Base-by-base conservation (phyloP, 2,329 filamentous ascomycete genomes). In the Aspergillus sp. region DNA sequence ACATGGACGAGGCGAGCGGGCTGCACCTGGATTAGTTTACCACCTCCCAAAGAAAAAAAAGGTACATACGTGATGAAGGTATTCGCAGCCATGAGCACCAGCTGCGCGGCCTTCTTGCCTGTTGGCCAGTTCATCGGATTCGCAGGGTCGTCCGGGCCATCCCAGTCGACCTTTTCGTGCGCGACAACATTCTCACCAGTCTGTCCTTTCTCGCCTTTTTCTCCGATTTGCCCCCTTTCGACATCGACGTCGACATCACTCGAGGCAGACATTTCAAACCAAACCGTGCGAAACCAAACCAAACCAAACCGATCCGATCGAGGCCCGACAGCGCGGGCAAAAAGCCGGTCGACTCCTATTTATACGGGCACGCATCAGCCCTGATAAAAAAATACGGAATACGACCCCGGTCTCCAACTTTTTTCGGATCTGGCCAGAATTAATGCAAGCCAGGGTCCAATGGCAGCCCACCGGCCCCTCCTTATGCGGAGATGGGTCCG, bases 101-200 rank as follows among this genome's bases (percentile, higher is more conserved):
- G 22, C 26, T 63, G 62, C 22, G 36, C 32, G 6, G 39, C 32
- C 57, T 73, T 72, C 50, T 66, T 68, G 48, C 48, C 56, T 2
- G 55, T 56, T 5, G 70, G 39, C 69, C 71, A 73, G 56, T 73
- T 72, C 49, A 70, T 57, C 8, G 71, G 69, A 38, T 72, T 73
- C 26, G 67, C 64, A 9, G 64, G 62, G 54, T 73, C 71, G 48
- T 73, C 64, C 3, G 66, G 66, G 0, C 69, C 69, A 45, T 62
- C 58, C 60, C 58, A 62, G 55, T 56, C 60, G 48, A 62, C 62
- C 36, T 57, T 53, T 4, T 49, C 45, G 2, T 48, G 12, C 9
- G 30, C 49, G 3, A 20, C 34, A n/a, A n/a, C 32, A 18, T 47
- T n/a, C 6, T 32, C 20, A 22, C 5, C 24, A 22, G 36, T 17